Evolutionary conservation across 768 basidiomycete species (phyloP).

Genomic region (Macrocybe gigantea): DNA sequence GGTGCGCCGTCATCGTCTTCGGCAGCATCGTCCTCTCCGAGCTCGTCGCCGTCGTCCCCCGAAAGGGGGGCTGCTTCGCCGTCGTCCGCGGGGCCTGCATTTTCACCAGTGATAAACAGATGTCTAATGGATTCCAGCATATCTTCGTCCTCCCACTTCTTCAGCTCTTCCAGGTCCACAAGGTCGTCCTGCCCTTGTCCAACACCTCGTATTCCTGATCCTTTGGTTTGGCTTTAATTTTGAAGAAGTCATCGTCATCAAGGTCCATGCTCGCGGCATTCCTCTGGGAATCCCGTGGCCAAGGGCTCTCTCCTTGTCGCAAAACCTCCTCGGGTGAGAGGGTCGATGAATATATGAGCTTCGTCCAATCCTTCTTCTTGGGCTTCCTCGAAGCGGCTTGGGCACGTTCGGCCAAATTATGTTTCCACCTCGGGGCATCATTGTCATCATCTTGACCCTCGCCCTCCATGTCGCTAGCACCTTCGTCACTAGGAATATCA

Average conservation of each 20-base stretch:
- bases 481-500: slow-evolving; percentile 41
- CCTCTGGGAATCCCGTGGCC: slow-evolving; percentile 10
- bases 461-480: slow-evolving; percentile 29
- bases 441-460: slow-evolving; percentile 29
- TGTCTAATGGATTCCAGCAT: slow-evolving; percentile 81
- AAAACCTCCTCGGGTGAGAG: slow-evolving; percentile 69
- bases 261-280: slow-evolving; percentile 30
- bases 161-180: slow-evolving; percentile 39
- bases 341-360: slow-evolving; percentile 71
- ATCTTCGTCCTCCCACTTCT: slow-evolving; percentile 80
- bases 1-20: slow-evolving; percentile 24
- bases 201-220: slow-evolving; percentile 42
- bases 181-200: slow-evolving; percentile 61
- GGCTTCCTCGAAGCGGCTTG: slow-evolving; percentile 32
- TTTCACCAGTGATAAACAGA: slow-evolving; percentile 83
- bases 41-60: slow-evolving; percentile 34
- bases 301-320: slow-evolving; percentile 23
- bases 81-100: slow-evolving; percentile 13
- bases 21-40: slow-evolving; percentile 35
- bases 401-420: slow-evolving; percentile 43
- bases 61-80: slow-evolving; percentile 17
- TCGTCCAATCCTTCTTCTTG: slow-evolving; percentile 67
- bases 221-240: slow-evolving; percentile 35
- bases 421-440: slow-evolving; percentile 70
- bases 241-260: slow-evolving; percentile 75